These are phyloP conservation scores for Botrytis medusae DNA, from an alignment of 2,329 filamentous ascomycete genomes.

Conservation along the genomic window DNA sequence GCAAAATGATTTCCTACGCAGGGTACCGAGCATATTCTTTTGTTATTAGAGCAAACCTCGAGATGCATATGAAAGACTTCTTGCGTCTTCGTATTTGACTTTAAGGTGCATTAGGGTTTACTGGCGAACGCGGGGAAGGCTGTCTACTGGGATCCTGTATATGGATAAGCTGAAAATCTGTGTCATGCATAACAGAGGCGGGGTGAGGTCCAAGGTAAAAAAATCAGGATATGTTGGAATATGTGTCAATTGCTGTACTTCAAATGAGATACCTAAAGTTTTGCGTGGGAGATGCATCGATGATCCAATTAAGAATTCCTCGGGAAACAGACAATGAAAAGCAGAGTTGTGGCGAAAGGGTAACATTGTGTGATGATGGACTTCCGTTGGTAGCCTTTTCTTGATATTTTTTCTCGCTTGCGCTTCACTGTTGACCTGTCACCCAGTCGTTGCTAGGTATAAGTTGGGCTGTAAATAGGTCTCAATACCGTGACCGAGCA, in stretches of 20 bases:
- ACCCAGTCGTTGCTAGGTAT: constrained; percentile 5
- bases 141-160: not conserved
- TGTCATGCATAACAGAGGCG: constrained; percentile 18
- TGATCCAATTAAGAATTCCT: not conserved
- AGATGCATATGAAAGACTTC: not conserved
- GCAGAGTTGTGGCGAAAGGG: not conserved
- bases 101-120: constrained; percentile 4
- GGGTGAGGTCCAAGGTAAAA: not conserved
- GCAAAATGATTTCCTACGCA: not conserved
- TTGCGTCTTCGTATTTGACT: constrained; percentile 8
- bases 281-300: constrained; percentile 7
- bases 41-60: not conserved
- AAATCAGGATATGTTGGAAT: constrained; percentile 9
- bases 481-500: constrained; percentile 3
- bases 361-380: not conserved
- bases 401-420: not conserved
- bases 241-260: constrained; percentile 11
- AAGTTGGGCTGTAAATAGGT: not conserved
- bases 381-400: constrained; percentile 5
- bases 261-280: not conserved
- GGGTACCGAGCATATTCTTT: not conserved
- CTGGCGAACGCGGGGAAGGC: constrained; percentile 19
- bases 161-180: constrained; percentile 13
- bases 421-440: not conserved
- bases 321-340: not conserved